phyloP scores from a whole-genome alignment of 192 early-diverging fungal genomes.

The Rhizophagus sp. region DNA sequence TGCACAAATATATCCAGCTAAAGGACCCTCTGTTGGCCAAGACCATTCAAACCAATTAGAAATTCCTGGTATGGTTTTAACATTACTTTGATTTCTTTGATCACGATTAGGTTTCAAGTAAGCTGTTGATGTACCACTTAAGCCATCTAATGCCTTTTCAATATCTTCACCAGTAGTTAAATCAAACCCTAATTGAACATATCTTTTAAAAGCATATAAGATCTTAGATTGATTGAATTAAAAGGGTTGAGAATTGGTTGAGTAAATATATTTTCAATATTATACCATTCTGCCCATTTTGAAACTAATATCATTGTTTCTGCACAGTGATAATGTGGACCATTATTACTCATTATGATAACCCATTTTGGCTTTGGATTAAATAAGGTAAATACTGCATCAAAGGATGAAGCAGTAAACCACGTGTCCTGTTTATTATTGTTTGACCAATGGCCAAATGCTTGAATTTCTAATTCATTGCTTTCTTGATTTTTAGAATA shows the following conservation, averaged over 20 bases:
- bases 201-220: neutral
- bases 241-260: neutral
- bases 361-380: conserved; percentile 5
- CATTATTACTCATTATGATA: neutral
- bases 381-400: neutral
- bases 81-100: neutral
- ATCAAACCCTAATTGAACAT: conserved; percentile 1
- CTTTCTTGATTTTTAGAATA: neutral
- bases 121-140: neutral
- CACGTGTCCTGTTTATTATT: neutral
- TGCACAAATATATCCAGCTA: neutral
- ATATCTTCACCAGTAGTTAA: conserved; percentile 12
- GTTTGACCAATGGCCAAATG: neutral
- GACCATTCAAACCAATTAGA: neutral
- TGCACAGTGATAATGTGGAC: neutral
- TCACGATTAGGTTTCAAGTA: neutral
- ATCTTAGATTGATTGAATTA: neutral
- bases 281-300: neutral
- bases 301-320: neutral
- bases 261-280: too few species aligned
- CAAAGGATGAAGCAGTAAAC: neutral
- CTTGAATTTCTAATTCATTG: conserved; percentile 6
- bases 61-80: neutral
- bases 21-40: neutral
- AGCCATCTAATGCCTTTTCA: neutral